A percentile compares a stretch with the other conserved stretches of the same genome.
phyloP scores from a whole-genome alignment of 257 asterid genomes.

The Solanum virginianum region DNA sequence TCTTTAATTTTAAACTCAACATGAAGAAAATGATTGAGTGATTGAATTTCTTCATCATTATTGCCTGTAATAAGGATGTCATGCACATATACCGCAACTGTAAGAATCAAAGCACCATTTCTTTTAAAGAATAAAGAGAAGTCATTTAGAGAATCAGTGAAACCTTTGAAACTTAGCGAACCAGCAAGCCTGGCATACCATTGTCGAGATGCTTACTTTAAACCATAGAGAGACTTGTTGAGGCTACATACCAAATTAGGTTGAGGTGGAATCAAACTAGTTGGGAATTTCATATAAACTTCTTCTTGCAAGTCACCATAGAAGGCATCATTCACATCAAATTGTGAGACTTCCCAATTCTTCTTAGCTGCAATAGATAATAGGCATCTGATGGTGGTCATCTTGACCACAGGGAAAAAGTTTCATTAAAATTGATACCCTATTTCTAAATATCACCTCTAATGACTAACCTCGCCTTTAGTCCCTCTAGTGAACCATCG shows the following conservation, averaged over 20 bases:
- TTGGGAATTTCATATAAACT: too few species aligned
- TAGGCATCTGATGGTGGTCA: background rate
- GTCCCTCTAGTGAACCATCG: background rate
- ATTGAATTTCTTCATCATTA: background rate
- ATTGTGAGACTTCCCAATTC: background rate
- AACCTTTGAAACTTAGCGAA: background rate
- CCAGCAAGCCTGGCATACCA: background rate
- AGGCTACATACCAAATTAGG: background rate
- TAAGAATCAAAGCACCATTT: too few species aligned
- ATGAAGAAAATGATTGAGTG: too few species aligned
- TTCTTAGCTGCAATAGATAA: background rate
- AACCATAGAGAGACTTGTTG: background rate
- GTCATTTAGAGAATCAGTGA: background rate
- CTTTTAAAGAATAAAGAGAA: background rate
- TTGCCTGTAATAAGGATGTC: too few species aligned
- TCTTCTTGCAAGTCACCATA: background rate
- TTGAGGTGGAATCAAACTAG: background rate
- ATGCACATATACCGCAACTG: too few species aligned
- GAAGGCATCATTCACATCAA: background rate
- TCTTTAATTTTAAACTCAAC: background rate
- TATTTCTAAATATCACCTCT: background rate
- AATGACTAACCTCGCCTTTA: background rate
- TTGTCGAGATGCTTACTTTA: background rate
- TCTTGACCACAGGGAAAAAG: background rate
- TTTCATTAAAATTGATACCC: background rate